Percentiles rank a stretch among this genome's conserved stretches.
Evolutionary conservation across 495 filamentous ascomycete genomes (phyloP).

Genomic region (Elasticomyces elasticus): DNA sequence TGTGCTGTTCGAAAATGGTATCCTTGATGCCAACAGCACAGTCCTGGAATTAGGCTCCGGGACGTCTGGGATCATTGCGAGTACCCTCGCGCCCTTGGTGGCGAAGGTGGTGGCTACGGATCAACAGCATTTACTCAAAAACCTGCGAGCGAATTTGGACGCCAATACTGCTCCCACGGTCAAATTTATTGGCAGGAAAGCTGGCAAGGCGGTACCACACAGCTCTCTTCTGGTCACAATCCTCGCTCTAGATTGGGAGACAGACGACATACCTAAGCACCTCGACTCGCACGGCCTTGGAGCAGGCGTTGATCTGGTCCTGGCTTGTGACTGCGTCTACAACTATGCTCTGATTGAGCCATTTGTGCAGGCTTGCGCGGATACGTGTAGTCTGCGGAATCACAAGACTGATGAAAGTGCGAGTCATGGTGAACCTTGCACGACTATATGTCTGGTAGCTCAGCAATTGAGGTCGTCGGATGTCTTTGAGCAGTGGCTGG

Average conservation of each 20-base stretch:
- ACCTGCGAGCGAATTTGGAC: conserved; percentile 63
- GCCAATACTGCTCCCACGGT: conserved; percentile 40
- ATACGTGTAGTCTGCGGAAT: conserved; percentile 53
- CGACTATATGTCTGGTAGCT: conserved; percentile 63
- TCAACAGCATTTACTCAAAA: conserved; percentile 69
- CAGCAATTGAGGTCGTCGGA: conserved; percentile 77
- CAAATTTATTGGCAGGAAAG: background rate
- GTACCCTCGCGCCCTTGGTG: conserved; percentile 53
- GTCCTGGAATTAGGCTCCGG: conserved; percentile 83
- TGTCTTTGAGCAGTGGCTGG: conserved; percentile 77
- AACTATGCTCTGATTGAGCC: conserved; percentile 56
- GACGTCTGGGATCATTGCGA: conserved; percentile 64
- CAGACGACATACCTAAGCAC: conserved; percentile 9
- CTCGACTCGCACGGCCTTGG: conserved; percentile 2
- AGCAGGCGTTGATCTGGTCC: conserved; percentile 35
- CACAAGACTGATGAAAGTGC: background rate
- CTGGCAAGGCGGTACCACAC: background rate
- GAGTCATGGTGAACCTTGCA: conserved; percentile 29
- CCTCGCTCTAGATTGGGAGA: conserved; percentile 61
- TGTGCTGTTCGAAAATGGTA: conserved; percentile 48
- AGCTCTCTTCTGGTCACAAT: conserved; percentile 32
- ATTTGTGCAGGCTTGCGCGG: conserved; percentile 75
- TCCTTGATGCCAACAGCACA: conserved; percentile 46
- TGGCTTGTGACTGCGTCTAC: conserved; percentile 37
- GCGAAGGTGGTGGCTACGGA: conserved; percentile 71